Evolutionary conservation across 2,329 filamentous ascomycete genomes (phyloP).

Genomic region (Blastomyces silverae): DNA sequence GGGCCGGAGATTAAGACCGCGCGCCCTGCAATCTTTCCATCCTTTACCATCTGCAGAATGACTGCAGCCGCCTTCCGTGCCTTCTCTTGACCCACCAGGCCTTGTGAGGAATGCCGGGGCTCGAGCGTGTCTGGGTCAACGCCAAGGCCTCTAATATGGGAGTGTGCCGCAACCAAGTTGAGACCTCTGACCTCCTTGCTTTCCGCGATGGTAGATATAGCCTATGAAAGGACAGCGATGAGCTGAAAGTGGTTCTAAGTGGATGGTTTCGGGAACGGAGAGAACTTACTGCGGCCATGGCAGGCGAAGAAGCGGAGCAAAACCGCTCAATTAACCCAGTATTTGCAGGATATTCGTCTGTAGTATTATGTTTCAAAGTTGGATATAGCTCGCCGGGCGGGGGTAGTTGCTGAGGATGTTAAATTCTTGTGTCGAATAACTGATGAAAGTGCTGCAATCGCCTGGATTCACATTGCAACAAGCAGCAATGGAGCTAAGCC

Average conservation of each 20-base stretch:
- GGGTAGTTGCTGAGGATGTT: neutral
- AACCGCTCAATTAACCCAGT: neutral
- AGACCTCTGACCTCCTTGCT: conserved; percentile 92
- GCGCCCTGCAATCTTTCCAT: conserved; percentile 94
- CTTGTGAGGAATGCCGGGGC: conserved; percentile 76
- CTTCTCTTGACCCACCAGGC: conserved; percentile 92
- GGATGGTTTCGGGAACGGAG: neutral
- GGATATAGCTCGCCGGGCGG: neutral
- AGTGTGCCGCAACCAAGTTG: conserved; percentile 97
- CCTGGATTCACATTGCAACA: no score
- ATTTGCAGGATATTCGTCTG: neutral
- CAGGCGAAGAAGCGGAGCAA: conserved; percentile 12
- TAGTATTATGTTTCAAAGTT: neutral
- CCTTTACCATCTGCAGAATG: conserved; percentile 97
- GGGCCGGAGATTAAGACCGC: conserved; percentile 92
- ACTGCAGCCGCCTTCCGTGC: conserved; percentile 93
- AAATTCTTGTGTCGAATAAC: neutral
- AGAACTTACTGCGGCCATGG: conserved; percentile 37
- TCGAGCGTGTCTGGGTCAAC: conserved; percentile 89
- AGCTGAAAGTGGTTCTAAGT: neutral
- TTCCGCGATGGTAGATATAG: conserved; percentile 81
- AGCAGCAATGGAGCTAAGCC: neutral
- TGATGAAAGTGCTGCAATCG: neutral
- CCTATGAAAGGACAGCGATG: conserved; percentile 33
- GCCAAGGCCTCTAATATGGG: conserved; percentile 91